Evolutionary conservation across 331 rosid species (phyloP).

Genomic region (Telfairia occidentalis): DNA sequence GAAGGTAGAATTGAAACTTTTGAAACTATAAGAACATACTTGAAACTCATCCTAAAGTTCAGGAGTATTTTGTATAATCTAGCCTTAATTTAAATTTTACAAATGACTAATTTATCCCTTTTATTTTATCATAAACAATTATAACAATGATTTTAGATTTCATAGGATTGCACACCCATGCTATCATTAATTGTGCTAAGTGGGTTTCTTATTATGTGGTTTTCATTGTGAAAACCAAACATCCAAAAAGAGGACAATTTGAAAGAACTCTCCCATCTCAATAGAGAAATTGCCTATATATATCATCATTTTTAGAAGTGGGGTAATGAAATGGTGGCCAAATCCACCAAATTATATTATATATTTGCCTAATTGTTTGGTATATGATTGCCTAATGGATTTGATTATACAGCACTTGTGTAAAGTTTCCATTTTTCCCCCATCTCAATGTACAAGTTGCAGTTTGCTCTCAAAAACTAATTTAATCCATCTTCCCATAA

Average conservation of each 20-base stretch:
- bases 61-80: too few relatives aligned
- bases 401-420: neutral
- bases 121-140: neutral
- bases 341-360: constrained; percentile 5
- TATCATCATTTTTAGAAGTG: constrained; percentile 2
- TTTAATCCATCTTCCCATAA: neutral
- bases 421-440: neutral
- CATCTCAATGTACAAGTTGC: neutral
- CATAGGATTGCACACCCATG: neutral
- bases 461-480: neutral
- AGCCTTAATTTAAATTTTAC: too few relatives aligned
- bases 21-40: too few relatives aligned
- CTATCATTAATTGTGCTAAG: neutral
- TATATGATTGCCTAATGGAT: neutral
- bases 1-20: too few relatives aligned
- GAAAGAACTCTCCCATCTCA: neutral
- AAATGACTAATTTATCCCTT: too few relatives aligned
- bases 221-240: neutral
- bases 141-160: neutral
- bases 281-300: neutral
- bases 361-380: constrained; percentile 7
- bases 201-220: neutral
- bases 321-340: neutral
- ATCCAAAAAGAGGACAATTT: neutral
- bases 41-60: too few relatives aligned